Conservation (phyloP, 805 yeast genomes). For the Starmerella sp. region DNA sequence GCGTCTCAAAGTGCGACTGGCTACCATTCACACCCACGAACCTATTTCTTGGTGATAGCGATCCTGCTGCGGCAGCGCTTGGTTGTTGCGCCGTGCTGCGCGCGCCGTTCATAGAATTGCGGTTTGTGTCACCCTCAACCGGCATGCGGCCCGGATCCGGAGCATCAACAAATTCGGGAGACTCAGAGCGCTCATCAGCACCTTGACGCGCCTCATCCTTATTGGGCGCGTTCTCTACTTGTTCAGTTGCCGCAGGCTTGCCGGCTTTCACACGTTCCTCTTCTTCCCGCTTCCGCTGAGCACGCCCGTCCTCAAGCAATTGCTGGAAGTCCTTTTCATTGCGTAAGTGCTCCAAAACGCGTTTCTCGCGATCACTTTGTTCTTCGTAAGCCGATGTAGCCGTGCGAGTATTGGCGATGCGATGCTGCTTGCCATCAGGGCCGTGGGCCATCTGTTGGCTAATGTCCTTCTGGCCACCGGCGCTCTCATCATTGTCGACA, state of each 20-base stretch:
- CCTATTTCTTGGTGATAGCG: conserved; percentile 15
- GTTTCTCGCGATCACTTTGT: conserved; percentile 18
- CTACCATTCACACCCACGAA: conserved; percentile 4
- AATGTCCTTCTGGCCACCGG: background rate
- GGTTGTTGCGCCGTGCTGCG: conserved; percentile 12
- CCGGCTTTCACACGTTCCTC: background rate
- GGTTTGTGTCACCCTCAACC: too few species aligned
- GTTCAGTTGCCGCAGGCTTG: background rate
- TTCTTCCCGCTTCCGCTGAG: background rate
- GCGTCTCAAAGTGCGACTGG: background rate
- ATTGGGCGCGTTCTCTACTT: background rate
- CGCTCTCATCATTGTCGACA: conserved; percentile 2
- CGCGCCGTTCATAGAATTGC: background rate
- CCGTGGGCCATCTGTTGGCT: background rate
- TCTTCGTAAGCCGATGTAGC: conserved; percentile 4
- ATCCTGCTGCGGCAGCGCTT: conserved; percentile 9
- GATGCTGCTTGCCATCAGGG: background rate
- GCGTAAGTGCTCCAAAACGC: conserved; percentile 9
- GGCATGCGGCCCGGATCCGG: background rate
- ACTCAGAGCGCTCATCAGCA: background rate
- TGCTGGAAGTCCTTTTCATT: background rate
- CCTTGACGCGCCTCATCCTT: background rate
- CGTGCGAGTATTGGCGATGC: conserved; percentile 20
- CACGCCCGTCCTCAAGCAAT: background rate
- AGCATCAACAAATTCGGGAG: conserved; percentile 3